Evolutionary conservation across 768 basidiomycete species (phyloP).

Genomic region (Agrocybe praecox): DNA sequence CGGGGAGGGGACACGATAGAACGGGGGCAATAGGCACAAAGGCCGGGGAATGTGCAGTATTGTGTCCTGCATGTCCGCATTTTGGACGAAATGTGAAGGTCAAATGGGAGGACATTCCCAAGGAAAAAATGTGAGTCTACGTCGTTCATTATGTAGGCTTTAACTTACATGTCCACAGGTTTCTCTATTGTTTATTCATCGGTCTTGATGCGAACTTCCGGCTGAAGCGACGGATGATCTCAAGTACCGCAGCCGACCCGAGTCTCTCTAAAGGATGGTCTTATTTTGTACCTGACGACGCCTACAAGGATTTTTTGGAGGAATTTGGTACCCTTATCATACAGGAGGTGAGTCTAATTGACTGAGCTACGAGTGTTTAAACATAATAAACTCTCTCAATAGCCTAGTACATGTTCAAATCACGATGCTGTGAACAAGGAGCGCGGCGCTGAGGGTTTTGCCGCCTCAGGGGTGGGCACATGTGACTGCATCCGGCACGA

Average conservation of each 20-base stretch:
- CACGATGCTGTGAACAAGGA: neutral
- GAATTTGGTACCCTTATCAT: neutral
- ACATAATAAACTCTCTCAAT: neutral
- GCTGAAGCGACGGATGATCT: slow-evolving; percentile 5
- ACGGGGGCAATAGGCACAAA: slow-evolving; percentile 5
- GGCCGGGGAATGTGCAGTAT: slow-evolving; percentile 3
- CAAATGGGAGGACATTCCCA: slow-evolving; percentile 5
- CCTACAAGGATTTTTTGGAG: neutral
- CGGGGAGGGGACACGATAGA: slow-evolving; percentile 15
- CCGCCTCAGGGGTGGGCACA: slow-evolving; percentile 3
- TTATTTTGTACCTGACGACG: neutral
- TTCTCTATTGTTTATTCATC: slow-evolving; percentile 7
- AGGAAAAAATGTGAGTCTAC: neutral
- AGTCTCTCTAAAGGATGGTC: slow-evolving; percentile 6
- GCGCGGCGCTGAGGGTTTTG: slow-evolving; percentile 11
- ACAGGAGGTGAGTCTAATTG: neutral
- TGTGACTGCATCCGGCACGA: slow-evolving; percentile 19
- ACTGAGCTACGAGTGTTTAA: neutral
- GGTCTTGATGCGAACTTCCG: slow-evolving; percentile 15
- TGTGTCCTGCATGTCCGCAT: slow-evolving; percentile 21
- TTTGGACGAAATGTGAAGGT: slow-evolving; percentile 9
- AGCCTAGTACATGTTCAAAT: neutral
- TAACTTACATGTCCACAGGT: neutral
- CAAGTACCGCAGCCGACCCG: slow-evolving; percentile 1
- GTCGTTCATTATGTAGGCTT: neutral